A percentile compares a stretch with the other conserved stretches of the same genome.
phyloP scores from a whole-genome alignment of 108 stramenopile genomes.

The Skeletonema grethae region DNA sequence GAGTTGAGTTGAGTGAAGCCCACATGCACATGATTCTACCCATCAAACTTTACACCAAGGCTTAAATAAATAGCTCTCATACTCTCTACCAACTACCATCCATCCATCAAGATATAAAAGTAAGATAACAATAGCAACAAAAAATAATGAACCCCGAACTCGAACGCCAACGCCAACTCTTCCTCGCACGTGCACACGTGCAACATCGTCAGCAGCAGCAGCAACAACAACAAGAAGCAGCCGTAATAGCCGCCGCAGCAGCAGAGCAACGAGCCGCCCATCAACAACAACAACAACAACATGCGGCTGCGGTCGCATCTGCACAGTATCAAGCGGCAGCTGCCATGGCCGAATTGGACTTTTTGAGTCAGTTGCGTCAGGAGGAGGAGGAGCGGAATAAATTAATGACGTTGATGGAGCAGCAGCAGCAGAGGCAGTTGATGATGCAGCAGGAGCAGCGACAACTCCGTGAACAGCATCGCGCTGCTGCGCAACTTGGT shows the following conservation, averaged over 20 bases:
- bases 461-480: no score
- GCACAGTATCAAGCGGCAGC: background rate
- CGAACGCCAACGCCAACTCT: background rate
- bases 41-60: no score
- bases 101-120: background rate
- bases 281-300: background rate
- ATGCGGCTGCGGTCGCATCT: background rate
- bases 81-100: no score
- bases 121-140: no score
- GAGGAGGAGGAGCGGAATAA: background rate
- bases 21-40: no score
- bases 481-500: background rate
- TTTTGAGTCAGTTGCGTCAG: background rate
- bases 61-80: no score
- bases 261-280: background rate
- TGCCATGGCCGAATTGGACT: background rate
- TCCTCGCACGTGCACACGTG: background rate
- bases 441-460: background rate
- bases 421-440: background rate
- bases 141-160: background rate
- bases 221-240: background rate
- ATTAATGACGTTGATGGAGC: background rate
- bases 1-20: no score
- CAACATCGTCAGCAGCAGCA: background rate
- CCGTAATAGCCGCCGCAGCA: background rate